Evolutionary conservation across 257 asterid genomes (phyloP).

Genomic region (Salvia hispanica): DNA sequence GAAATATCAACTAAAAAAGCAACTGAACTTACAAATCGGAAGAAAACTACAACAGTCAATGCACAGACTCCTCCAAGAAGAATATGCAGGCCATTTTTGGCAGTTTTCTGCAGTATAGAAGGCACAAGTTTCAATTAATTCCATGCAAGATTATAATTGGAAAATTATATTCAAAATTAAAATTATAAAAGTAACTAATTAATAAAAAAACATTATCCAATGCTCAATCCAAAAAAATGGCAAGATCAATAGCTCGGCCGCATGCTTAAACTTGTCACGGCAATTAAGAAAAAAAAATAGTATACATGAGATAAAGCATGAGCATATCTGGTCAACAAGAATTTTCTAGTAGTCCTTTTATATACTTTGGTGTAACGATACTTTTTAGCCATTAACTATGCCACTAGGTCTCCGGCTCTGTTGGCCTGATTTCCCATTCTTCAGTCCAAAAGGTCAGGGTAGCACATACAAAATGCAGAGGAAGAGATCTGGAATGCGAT

Average conservation of each 20-base stretch:
- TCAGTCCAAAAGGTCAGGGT: too few relatives aligned
- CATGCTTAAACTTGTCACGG: neutral
- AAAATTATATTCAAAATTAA: neutral
- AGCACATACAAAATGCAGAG: too few relatives aligned
- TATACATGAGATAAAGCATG: slow-evolving; percentile 2
- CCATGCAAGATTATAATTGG: slow-evolving; percentile 2
- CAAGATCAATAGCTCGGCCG: slow-evolving; percentile 13
- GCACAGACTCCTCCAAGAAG: slow-evolving; percentile 97
- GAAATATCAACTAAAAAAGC: slow-evolving; percentile 5
- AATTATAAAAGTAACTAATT: neutral
- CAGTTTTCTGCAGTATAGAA: slow-evolving; percentile 68
- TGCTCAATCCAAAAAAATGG: slow-evolving; percentile 3
- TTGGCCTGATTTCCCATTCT: too few relatives aligned
- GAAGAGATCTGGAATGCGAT: neutral
- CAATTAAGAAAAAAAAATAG: neutral
- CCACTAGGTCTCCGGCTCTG: too few relatives aligned
- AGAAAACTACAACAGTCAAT: slow-evolving; percentile 79
- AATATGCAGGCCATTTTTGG: slow-evolving; percentile 84
- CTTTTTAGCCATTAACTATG: neutral
- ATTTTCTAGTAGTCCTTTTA: slow-evolving; percentile 12
- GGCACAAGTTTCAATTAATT: slow-evolving; percentile 26
- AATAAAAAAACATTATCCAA: slow-evolving; percentile 14
- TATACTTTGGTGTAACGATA: slow-evolving; percentile 1
- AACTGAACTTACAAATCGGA: slow-evolving; percentile 82
- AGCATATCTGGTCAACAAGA: slow-evolving; percentile 1